Conservation (phyloP, 495 filamentous ascomycete species). For the Cenococcum geophilum region DNA sequence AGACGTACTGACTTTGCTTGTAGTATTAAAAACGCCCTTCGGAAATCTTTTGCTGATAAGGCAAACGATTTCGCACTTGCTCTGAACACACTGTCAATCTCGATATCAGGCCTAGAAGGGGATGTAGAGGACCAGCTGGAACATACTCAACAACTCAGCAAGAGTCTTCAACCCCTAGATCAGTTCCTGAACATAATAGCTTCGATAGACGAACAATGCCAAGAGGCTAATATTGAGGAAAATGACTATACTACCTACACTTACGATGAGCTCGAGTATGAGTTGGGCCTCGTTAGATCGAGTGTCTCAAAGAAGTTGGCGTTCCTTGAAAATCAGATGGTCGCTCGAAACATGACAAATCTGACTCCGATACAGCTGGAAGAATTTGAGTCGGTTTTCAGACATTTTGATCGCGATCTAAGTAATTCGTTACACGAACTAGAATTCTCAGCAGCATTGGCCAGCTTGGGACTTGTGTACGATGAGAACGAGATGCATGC, state of each 20-base stretch:
- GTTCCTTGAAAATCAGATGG: constrained; percentile 95
- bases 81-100: constrained; percentile 84
- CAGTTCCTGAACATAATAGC: constrained; percentile 79
- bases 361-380: constrained; percentile 95
- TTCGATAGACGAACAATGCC: constrained; percentile 76
- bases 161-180: constrained; percentile 79
- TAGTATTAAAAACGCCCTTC: constrained; percentile 89
- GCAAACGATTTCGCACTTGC: constrained; percentile 95
- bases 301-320: constrained; percentile 91
- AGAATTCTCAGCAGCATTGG: constrained; percentile 90
- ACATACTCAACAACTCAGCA: constrained; percentile 73
- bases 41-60: constrained; percentile 87
- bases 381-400: constrained; percentile 95
- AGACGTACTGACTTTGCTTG: neutral
- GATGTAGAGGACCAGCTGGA: constrained; percentile 89
- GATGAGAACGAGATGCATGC: constrained; percentile 95
- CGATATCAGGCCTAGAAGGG: constrained; percentile 89
- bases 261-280: constrained; percentile 91
- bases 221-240: constrained; percentile 96
- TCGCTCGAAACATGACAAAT: constrained; percentile 97
- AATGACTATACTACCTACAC: constrained; percentile 99
- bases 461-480: constrained; percentile 87
- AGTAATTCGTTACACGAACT: constrained; percentile 87
- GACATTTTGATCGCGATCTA: constrained; percentile 93
- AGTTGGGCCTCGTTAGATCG: constrained; percentile 80